Conservation (phyloP, 495 filamentous ascomycete species). For the Podospora pseudocomata region DNA sequence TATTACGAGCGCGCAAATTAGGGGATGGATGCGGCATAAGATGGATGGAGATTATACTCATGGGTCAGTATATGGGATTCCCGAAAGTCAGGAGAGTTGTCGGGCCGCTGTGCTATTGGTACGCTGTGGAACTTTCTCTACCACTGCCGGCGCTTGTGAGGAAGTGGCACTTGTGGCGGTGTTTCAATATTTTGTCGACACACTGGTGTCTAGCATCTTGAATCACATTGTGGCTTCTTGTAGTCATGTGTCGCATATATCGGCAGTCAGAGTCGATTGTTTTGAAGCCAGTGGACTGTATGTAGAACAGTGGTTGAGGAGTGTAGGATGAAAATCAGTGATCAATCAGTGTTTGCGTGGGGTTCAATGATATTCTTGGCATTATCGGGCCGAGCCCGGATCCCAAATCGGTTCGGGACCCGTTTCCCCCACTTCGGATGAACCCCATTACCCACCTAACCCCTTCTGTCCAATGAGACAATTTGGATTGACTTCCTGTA, state of each 20-base stretch:
- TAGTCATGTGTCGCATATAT: not conserved
- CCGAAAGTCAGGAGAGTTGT: not conserved
- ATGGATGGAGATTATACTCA: not conserved
- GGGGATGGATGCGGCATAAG: not conserved
- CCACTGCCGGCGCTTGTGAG: not conserved
- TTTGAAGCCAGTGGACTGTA: not conserved
- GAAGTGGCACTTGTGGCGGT: conserved; percentile 1
- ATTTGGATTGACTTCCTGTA: no score
- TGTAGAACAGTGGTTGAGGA: no score
- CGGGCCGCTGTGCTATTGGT: not conserved
- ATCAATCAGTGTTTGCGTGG: no score
- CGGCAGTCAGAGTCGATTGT: not conserved
- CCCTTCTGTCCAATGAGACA: no score
- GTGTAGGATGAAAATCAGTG: no score
- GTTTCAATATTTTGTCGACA: conserved; percentile 7
- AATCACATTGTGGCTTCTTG: not conserved
- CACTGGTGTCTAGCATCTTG: not conserved
- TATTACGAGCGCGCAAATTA: not conserved
- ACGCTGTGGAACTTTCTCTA: not conserved
- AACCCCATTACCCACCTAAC: no score
- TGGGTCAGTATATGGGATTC: not conserved
- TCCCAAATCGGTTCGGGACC: not conserved
- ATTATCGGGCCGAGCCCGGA: not conserved
- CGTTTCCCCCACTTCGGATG: not conserved
- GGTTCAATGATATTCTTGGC: not conserved